These are phyloP conservation scores for Globisporangium takayamanum DNA, from an alignment of 352 stramenopile genomes.

Conservation along the genomic window DNA sequence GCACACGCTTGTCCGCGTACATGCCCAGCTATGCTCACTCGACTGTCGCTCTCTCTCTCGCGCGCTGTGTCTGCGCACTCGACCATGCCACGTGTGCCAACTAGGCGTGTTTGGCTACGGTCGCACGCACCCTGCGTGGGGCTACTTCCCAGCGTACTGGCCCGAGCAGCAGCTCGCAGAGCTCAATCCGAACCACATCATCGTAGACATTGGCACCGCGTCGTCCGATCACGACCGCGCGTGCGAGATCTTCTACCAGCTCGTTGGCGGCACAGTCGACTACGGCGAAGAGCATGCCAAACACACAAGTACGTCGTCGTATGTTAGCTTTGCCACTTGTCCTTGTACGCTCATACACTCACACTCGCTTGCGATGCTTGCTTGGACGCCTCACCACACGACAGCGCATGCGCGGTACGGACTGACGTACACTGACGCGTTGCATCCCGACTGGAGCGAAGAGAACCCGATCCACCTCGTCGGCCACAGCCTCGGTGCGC, in stretches of 20 bases:
- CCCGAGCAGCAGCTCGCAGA: conserved; percentile 33
- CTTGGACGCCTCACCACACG: too few species aligned
- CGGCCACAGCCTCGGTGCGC: conserved; percentile 55
- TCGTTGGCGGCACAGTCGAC: conserved; percentile 50
- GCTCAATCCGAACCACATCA: conserved; percentile 50
- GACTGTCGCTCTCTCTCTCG: background rate
- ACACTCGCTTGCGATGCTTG: too few species aligned
- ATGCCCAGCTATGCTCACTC: background rate
- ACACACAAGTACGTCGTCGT: too few species aligned
- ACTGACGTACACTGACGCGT: conserved; percentile 19
- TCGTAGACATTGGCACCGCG: conserved; percentile 52
- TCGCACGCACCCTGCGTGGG: conserved; percentile 35
- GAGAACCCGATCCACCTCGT: conserved; percentile 48
- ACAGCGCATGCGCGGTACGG: conserved; percentile 42
- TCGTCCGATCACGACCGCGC: conserved; percentile 68
- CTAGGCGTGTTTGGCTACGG: conserved; percentile 58
- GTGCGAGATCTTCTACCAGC: conserved; percentile 62
- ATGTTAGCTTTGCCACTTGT: too few species aligned
- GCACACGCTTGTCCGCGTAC: too few species aligned
- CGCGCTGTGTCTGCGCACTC: too few species aligned
- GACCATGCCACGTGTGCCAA: too few species aligned
- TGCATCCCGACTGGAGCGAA: conserved; percentile 41
- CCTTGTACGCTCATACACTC: too few species aligned
- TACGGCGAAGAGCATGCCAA: conserved; percentile 45
- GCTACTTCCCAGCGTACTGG: conserved; percentile 45